phyloP scores from a whole-genome alignment of 2,329 filamentous ascomycete genomes.

The Fusarium incarnatum region DNA sequence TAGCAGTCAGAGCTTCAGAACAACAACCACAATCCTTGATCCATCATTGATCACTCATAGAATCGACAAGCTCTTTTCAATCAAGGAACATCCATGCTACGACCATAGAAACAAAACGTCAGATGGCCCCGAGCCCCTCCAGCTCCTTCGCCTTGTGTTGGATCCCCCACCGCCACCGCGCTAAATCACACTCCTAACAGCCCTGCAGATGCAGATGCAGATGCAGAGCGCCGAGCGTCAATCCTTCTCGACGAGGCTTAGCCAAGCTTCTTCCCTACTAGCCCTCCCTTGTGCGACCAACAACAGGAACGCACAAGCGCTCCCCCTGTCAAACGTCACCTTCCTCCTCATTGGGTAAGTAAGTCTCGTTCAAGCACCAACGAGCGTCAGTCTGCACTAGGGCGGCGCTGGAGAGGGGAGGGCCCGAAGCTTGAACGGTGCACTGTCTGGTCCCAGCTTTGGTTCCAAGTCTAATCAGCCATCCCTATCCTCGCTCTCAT shows the following conservation, averaged over 20 bases:
- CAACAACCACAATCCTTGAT: not conserved
- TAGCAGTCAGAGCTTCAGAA: not conserved
- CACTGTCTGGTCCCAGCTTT: not conserved
- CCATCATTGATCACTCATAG: slow-evolving; percentile 1
- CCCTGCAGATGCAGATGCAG: slow-evolving; percentile 33
- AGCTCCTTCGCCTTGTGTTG: not conserved
- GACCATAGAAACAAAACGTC: slow-evolving; percentile 29
- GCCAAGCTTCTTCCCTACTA: not conserved
- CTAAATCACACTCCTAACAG: slow-evolving; percentile 36
- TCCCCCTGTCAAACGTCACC: slow-evolving; percentile 22
- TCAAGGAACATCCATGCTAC: slow-evolving; percentile 17
- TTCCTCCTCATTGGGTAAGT: slow-evolving; percentile 11
- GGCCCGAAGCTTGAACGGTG: slow-evolving; percentile 27
- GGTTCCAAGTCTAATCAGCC: slow-evolving; percentile 20
- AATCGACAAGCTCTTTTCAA: not conserved
- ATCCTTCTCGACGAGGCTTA: slow-evolving; percentile 22
- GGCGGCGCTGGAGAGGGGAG: slow-evolving; percentile 25
- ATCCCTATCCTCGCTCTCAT: not conserved
- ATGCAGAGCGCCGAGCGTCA: slow-evolving; percentile 22
- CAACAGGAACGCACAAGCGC: slow-evolving; percentile 38
- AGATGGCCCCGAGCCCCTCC: slow-evolving; percentile 7
- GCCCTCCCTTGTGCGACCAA: slow-evolving; percentile 35
- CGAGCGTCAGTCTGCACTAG: slow-evolving; percentile 18
- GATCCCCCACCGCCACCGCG: slow-evolving; percentile 33
- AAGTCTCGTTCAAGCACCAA: slow-evolving; percentile 30